A percentile compares a stretch with the other conserved stretches of the same genome.
phyloP scores from a whole-genome alignment of 169 alveolate species.

The Plasmodium knowlesi region DNA sequence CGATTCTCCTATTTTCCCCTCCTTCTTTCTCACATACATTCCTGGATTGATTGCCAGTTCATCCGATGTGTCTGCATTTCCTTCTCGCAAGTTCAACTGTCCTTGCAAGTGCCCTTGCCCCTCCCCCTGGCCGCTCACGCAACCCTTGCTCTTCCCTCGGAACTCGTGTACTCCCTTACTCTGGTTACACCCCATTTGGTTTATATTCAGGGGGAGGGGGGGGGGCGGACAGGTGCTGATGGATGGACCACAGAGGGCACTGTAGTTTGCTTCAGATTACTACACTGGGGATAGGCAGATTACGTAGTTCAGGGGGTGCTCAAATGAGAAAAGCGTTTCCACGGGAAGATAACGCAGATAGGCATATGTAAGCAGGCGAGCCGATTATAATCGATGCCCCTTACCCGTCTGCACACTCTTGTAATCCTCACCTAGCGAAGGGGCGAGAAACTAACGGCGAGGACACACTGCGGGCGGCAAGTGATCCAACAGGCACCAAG shows the following conservation, averaged over 20 bases:
- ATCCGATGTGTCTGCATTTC: neutral
- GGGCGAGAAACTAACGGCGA: neutral
- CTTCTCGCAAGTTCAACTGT: neutral
- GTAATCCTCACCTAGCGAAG: neutral
- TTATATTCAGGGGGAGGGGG: neutral
- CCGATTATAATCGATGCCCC: too few relatives aligned
- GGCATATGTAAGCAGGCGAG: too few relatives aligned
- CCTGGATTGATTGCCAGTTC: slow-evolving; percentile 72
- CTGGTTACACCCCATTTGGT: slow-evolving; percentile 65
- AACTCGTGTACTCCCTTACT: slow-evolving; percentile 19
- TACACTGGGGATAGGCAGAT: neutral
- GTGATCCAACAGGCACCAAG: too few relatives aligned
- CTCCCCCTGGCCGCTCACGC: neutral
- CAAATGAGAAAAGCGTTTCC: too few relatives aligned
- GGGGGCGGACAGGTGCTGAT: too few relatives aligned
- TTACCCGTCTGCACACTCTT: too few relatives aligned
- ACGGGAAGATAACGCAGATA: too few relatives aligned
- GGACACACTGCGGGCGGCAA: too few relatives aligned
- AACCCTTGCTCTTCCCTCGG: neutral
- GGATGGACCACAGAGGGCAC: too few relatives aligned
- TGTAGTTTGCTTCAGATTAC: neutral
- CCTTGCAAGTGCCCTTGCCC: neutral
- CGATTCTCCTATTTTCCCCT: slow-evolving; percentile 84
- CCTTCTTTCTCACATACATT: slow-evolving; percentile 75
- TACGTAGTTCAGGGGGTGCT: too few relatives aligned